Conservation (phyloP, 495 filamentous ascomycete species). For the Penicillium manginii region DNA sequence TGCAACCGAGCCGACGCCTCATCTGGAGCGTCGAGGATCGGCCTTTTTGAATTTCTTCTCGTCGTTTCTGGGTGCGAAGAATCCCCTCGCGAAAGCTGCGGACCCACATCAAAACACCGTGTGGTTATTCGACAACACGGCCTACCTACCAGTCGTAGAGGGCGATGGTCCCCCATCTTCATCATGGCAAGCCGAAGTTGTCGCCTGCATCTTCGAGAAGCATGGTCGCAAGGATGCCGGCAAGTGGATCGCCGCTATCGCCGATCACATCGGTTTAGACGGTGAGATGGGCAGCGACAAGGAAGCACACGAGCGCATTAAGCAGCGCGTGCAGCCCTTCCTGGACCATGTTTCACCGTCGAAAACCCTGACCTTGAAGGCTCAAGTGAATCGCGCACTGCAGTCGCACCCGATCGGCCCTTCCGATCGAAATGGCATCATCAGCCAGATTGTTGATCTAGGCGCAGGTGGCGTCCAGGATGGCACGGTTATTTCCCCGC, state of each 20-base stretch:
- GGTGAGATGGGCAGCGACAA: slow-evolving; percentile 57
- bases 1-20: background rate
- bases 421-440: slow-evolving; percentile 70
- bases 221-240: slow-evolving; percentile 66
- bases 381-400: slow-evolving; percentile 44
- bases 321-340: slow-evolving; percentile 73
- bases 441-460: slow-evolving; percentile 56
- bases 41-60: slow-evolving; percentile 32
- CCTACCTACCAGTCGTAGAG: slow-evolving; percentile 57
- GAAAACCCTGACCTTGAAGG: slow-evolving; percentile 61
- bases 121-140: slow-evolving; percentile 92
- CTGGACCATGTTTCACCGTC: slow-evolving; percentile 74
- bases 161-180: slow-evolving; percentile 27
- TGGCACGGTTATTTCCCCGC: slow-evolving; percentile 38
- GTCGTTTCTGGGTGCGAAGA: slow-evolving; percentile 34
- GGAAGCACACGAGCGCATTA: slow-evolving; percentile 65
- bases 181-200: slow-evolving; percentile 77
- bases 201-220: slow-evolving; percentile 77
- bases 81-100: slow-evolving; percentile 36
- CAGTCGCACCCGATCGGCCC: slow-evolving; percentile 66
- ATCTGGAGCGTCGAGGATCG: slow-evolving; percentile 33
- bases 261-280: slow-evolving; percentile 70
- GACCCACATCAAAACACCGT: slow-evolving; percentile 64
- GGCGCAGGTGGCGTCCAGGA: slow-evolving; percentile 37
- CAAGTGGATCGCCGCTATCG: slow-evolving; percentile 69